A percentile compares a stretch with the other conserved stretches of the same genome.
Evolutionary conservation across 2,329 filamentous ascomycete species (phyloP).

Genomic region (Madurella fahalii): DNA sequence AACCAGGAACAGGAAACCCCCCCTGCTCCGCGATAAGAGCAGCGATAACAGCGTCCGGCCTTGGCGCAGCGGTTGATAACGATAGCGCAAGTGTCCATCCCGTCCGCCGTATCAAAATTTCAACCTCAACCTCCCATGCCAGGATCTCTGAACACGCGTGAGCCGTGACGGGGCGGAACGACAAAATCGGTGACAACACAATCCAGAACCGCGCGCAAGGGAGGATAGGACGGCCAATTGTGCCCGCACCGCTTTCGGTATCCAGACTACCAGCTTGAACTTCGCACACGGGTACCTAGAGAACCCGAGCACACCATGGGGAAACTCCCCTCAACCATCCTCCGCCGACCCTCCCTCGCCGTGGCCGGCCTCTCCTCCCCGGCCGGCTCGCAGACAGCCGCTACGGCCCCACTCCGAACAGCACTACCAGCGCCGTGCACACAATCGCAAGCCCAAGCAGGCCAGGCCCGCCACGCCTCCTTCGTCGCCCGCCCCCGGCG

Average conservation of each 20-base stretch:
- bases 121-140: conserved; percentile 1
- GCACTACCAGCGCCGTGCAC: conserved; percentile 19
- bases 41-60: conserved; percentile 4
- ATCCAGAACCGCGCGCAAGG: not conserved
- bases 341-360: conserved; percentile 25
- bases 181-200: conserved; percentile 1
- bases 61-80: conserved; percentile 7
- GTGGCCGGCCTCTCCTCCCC: conserved; percentile 15
- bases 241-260: not conserved
- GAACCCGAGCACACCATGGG: conserved; percentile 25
- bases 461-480: conserved; percentile 73
- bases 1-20: not conserved
- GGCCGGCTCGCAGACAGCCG: not conserved
- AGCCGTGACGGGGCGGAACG: conserved; percentile 1
- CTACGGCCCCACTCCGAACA: conserved; percentile 7
- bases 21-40: conserved; percentile 10
- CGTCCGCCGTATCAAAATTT: conserved; percentile 27
- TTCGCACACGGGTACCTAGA: conserved; percentile 7
- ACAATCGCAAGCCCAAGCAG: conserved; percentile 28
- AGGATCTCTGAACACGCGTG: not conserved
- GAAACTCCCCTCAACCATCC: conserved; percentile 32
- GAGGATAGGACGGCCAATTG: conserved; percentile 5
- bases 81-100: conserved; percentile 11
- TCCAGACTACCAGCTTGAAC: conserved; percentile 16
- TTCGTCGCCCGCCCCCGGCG: conserved; percentile 84